Evolutionary conservation across 306 rosid species (phyloP), one percentile per base, ranked within the genome.

Genomic region (Alnus rubra): DNA sequence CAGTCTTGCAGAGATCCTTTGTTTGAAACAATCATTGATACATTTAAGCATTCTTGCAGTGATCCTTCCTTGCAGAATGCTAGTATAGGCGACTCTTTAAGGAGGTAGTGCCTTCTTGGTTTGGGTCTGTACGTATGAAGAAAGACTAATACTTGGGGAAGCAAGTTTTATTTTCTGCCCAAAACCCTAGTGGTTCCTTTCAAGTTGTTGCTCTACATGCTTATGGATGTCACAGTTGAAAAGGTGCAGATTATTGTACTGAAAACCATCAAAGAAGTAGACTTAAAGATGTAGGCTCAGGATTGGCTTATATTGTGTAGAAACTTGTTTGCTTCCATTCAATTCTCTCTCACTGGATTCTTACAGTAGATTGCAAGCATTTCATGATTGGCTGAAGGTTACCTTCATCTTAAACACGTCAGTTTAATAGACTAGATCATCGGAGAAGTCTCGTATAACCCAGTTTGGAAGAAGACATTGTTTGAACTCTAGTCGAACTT

Each of bases 31-130:
- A 51, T 11, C 11, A 33, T 33, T 33, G 35, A 2, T 1, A 33
- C 1, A 33, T 33, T 2, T 33, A 2, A 2, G 1, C 1, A 2
- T 1, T 1, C 35, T 33, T 33, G 1, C 1, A 33, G 1, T 33
- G 1, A 2, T 33, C 2, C 2, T 33, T 2, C 1, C 1, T 33
- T 33, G 1, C 2, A 2, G 35, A 1, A 2, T 1, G 1, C 2
- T 33, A 33, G 44, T 63, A 7, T n/a, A 7, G 13, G 31, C 3
- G 31, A 56, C n/a, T 7, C 7, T 1, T 33, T 1, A 6, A 1
- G 63, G 59, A 15, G 9, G 2, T 7, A 7, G 31, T 19, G 12
- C 9, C n/a, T n/a, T n/a, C n/a, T n/a, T n/a, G n/a, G n/a, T n/a
- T n/a, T n/a, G n/a, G n/a, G n/a, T n/a, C n/a, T n/a, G n/a, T n/a